Percentiles rank a stretch among this genome's conserved stretches.
Evolutionary conservation across 148 eudicot species (phyloP).

Genomic region (Amaranthus palmeri): DNA sequence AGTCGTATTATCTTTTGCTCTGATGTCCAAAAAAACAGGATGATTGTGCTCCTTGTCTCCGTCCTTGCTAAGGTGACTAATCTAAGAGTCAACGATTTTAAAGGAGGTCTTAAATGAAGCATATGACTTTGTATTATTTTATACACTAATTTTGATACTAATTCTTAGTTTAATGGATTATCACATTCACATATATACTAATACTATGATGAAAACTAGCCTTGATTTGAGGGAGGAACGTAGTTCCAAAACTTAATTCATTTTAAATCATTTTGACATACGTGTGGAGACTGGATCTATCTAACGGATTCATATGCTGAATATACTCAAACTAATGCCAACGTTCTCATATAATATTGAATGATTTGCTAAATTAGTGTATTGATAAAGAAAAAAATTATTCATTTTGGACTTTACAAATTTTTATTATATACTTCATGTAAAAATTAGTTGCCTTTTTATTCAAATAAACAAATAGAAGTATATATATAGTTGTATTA

Average conservation of each 20-base stretch:
- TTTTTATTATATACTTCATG: too few species aligned
- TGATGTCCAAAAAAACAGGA: too few species aligned
- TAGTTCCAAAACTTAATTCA: not conserved
- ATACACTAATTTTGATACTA: not conserved
- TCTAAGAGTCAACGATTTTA: constrained; percentile 23
- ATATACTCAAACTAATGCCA: too few species aligned
- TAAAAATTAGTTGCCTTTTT: too few species aligned
- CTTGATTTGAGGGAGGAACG: constrained; percentile 18
- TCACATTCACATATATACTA: not conserved
- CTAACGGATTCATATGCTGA: not conserved
- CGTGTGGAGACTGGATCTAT: not conserved
- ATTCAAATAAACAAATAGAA: too few species aligned
- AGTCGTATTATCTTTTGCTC: too few species aligned
- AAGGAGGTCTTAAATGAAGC: constrained; percentile 1
- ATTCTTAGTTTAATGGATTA: not conserved
- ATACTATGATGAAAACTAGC: constrained; percentile 16
- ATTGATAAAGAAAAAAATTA: too few species aligned
- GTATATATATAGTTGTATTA: too few species aligned
- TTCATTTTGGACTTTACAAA: too few species aligned
- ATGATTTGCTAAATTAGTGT: too few species aligned
- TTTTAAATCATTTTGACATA: too few species aligned
- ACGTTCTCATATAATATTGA: too few species aligned
- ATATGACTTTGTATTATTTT: not conserved
- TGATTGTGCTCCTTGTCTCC: constrained; percentile 13
- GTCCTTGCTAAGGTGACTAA: not conserved